phyloP scores from a whole-genome alignment of 148 eudicot species.

The Arctostaphylos glauca region DNA sequence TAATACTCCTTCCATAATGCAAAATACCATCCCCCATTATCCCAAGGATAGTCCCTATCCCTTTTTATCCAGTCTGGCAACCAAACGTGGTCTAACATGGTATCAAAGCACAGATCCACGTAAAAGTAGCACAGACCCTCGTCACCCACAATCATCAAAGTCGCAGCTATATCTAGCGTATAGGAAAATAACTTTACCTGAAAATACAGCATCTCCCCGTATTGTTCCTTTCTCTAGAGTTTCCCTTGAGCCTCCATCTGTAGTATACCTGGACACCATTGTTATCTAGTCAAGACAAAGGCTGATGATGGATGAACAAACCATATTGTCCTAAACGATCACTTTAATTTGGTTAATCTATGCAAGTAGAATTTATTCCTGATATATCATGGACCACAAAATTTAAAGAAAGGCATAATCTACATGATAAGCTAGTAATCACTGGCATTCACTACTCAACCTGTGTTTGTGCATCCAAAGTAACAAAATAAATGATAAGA shows the following conservation, averaged over 20 bases:
- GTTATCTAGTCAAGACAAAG: constrained; percentile 8
- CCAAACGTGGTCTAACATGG: background rate
- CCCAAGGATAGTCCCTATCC: background rate
- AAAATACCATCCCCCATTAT: background rate
- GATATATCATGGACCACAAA: background rate
- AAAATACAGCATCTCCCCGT: constrained; percentile 61
- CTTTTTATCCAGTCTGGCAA: background rate
- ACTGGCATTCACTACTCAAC: background rate
- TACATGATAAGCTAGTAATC: constrained; percentile 1
- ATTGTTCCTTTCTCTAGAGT: constrained; percentile 89
- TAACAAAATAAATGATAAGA: background rate
- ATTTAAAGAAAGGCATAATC: constrained; percentile 6
- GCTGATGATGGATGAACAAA: background rate
- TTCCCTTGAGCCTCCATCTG: constrained; percentile 83
- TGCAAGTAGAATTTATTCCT: background rate
- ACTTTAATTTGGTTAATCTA: background rate
- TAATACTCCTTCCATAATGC: too few species aligned
- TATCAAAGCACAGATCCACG: background rate
- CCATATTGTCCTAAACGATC: background rate
- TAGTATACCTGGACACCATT: constrained; percentile 70
- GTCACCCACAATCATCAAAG: background rate
- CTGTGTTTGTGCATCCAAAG: background rate
- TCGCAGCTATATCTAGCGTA: background rate
- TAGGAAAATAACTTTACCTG: constrained; percentile 44
- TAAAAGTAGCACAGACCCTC: background rate